Evolutionary conservation across 352 stramenopile genomes (phyloP).

Genomic region (Pythium vanterpoolii): DNA sequence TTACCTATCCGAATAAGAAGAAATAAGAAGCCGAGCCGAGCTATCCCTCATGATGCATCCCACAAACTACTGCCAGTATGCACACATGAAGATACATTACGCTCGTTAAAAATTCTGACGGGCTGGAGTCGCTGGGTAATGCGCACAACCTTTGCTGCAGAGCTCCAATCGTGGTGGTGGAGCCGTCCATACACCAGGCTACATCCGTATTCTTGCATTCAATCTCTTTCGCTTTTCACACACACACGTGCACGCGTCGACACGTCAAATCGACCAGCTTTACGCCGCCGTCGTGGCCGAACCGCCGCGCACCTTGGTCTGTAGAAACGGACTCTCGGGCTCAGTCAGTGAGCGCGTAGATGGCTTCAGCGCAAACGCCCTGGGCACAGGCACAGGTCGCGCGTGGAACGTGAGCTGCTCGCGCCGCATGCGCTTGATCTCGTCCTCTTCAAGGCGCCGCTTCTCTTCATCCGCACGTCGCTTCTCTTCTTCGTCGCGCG

Average conservation of each 20-base stretch:
- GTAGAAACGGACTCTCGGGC: constrained; percentile 42
- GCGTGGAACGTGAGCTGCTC: constrained; percentile 76
- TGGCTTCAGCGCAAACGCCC: constrained; percentile 47
- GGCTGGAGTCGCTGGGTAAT: neutral
- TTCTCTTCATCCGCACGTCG: constrained; percentile 48
- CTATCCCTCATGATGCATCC: no score
- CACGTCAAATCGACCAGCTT: constrained; percentile 11
- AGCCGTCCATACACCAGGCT: constrained; percentile 10
- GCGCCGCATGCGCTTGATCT: constrained; percentile 66
- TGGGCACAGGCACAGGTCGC: constrained; percentile 45
- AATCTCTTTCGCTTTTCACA: neutral
- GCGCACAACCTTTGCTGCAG: neutral
- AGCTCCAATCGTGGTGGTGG: neutral
- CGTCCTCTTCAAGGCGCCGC: constrained; percentile 50
- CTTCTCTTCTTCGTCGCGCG: constrained; percentile 60
- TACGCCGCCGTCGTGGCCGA: constrained; percentile 21
- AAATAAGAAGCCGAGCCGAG: no score
- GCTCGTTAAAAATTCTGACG: constrained; percentile 9
- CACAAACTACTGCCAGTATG: no score
- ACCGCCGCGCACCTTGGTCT: constrained; percentile 20
- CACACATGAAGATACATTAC: constrained; percentile 21
- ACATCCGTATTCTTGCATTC: neutral
- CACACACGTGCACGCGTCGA: neutral
- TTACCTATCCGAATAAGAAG: no score
- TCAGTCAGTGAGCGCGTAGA: constrained; percentile 48